These are phyloP conservation scores for Podospora bellae-mahoneyi DNA, from an alignment of 495 filamentous ascomycete species.

Conservation along the genomic window DNA sequence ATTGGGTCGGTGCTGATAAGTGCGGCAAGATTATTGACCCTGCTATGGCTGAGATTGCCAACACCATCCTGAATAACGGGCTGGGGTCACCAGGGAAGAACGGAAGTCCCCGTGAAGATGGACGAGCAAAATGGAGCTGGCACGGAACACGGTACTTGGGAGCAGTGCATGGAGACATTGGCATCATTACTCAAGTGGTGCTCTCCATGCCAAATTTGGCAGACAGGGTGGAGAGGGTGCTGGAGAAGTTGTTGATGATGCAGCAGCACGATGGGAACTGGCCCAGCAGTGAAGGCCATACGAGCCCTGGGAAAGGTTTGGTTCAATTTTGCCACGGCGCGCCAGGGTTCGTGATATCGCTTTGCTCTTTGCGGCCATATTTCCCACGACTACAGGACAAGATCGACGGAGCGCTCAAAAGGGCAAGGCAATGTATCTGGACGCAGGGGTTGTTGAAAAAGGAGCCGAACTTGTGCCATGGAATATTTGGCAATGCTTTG, in stretches of 20 bases:
- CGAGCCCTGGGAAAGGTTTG: conserved; percentile 34
- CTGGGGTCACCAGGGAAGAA: conserved; percentile 17
- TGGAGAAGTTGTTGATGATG: conserved; percentile 44
- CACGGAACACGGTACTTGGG: conserved; percentile 57
- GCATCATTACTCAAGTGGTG: conserved; percentile 62
- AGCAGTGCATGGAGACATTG: conserved; percentile 58
- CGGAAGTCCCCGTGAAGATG: not conserved
- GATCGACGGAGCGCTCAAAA: conserved; percentile 48
- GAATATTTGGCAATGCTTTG: conserved; percentile 60
- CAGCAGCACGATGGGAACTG: conserved; percentile 47
- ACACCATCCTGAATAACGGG: conserved; percentile 35
- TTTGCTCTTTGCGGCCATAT: conserved; percentile 45
- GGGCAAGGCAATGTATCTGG: conserved; percentile 48
- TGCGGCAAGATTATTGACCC: conserved; percentile 28
- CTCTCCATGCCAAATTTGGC: conserved; percentile 42
- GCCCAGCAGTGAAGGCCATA: conserved; percentile 30
- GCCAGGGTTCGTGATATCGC: conserved; percentile 56
- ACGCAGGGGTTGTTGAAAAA: conserved; percentile 56
- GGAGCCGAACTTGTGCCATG: conserved; percentile 63
- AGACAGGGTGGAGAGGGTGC: conserved; percentile 38
- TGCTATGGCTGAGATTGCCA: conserved; percentile 37
- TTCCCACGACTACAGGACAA: conserved; percentile 46
- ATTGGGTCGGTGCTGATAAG: conserved; percentile 27
- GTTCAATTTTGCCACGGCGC: conserved; percentile 69
- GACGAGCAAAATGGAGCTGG: conserved; percentile 48